Percentiles rank a stretch among this genome's conserved stretches.
These are phyloP conservation scores for Trichoderma reesei DNA, from an alignment of 495 filamentous ascomycete species.

Conservation along the genomic window DNA sequence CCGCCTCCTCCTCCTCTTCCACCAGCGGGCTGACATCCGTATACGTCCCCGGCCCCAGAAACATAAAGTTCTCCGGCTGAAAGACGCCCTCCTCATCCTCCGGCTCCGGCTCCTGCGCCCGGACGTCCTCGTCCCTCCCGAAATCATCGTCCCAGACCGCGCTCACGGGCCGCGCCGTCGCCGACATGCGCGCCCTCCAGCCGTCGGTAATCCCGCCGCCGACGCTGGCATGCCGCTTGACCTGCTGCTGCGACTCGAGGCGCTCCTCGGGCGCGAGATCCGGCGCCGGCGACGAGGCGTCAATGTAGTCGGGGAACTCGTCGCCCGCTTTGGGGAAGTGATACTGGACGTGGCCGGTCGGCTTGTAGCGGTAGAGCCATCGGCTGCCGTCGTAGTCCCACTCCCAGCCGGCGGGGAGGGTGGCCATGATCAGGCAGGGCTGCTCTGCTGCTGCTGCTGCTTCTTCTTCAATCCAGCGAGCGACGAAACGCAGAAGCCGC, in stretches of 20 bases:
- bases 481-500: background rate
- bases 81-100: slow-evolving; percentile 18
- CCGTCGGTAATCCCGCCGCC: slow-evolving; percentile 10
- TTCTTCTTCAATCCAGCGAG: background rate
- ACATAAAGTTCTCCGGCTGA: slow-evolving; percentile 34
- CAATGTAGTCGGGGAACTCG: slow-evolving; percentile 37
- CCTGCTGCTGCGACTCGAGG: slow-evolving; percentile 27
- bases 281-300: slow-evolving; percentile 23
- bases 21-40: slow-evolving; percentile 26
- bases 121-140: slow-evolving; percentile 14
- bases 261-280: slow-evolving; percentile 28
- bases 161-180: slow-evolving; percentile 16
- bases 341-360: slow-evolving; percentile 37
- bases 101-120: slow-evolving; percentile 17
- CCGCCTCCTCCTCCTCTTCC: slow-evolving; percentile 23
- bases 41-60: slow-evolving; percentile 29
- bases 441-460: background rate
- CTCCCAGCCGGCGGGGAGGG: slow-evolving; percentile 38
- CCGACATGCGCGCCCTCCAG: slow-evolving; percentile 16
- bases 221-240: slow-evolving; percentile 17
- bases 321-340: slow-evolving; percentile 40
- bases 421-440: slow-evolving; percentile 19
- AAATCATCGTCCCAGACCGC: slow-evolving; percentile 13
- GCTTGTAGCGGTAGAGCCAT: slow-evolving; percentile 38
- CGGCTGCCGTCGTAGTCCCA: slow-evolving; percentile 38